Conservation (phyloP, 2,329 filamentous ascomycete species). For the Apiospora malaysiana region DNA sequence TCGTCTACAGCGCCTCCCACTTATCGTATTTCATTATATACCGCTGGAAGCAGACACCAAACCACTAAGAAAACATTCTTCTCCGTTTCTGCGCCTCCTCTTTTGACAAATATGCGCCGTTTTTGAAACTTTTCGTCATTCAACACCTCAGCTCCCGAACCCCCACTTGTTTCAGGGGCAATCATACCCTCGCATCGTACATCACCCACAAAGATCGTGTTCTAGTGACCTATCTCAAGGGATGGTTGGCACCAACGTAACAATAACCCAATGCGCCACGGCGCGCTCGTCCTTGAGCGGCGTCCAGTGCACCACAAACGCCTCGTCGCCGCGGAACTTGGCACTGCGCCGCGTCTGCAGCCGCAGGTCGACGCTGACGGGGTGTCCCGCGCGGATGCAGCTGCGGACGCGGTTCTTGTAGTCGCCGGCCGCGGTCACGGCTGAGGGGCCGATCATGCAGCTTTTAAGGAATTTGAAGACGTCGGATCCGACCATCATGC, state of each 20-base stretch:
- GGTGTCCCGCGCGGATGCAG: slow-evolving; percentile 35
- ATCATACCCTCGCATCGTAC: not conserved
- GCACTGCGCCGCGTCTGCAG: slow-evolving; percentile 36
- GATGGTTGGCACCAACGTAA: slow-evolving; percentile 26
- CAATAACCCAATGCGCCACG: slow-evolving; percentile 27
- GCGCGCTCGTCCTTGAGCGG: slow-evolving; percentile 33
- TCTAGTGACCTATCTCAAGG: no score
- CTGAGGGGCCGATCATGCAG: slow-evolving; percentile 33
- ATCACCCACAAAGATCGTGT: not conserved
- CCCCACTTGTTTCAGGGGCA: not conserved
- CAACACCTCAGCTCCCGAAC: not conserved
- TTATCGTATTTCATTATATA: not conserved
- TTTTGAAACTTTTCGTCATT: not conserved
- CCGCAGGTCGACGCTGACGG: slow-evolving; percentile 37
- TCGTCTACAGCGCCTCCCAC: no score
- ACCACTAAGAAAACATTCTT: no score
- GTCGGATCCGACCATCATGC: slow-evolving; percentile 32
- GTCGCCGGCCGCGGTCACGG: slow-evolving; percentile 22
- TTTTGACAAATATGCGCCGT: not conserved
- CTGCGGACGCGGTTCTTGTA: slow-evolving; percentile 32
- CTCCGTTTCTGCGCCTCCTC: not conserved
- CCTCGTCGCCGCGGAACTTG: slow-evolving; percentile 35
- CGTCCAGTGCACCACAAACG: slow-evolving; percentile 33
- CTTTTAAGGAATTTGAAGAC: slow-evolving; percentile 36
- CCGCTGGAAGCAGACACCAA: no score